Evolutionary conservation across 2,329 filamentous ascomycete genomes (phyloP).

Genomic region (Monilinia laxa): DNA sequence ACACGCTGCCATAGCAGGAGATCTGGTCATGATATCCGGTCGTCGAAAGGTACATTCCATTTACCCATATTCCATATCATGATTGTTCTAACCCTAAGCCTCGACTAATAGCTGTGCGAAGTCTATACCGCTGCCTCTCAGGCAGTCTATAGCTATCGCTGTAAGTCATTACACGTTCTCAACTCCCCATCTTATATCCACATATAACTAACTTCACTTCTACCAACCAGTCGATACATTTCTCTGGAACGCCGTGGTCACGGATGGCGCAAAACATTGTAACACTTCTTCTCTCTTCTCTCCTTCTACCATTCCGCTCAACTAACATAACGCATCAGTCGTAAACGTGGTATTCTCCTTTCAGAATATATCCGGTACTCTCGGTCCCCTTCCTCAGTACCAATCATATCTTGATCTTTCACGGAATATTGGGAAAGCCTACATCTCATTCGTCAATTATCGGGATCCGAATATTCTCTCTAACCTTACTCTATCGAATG

Average conservation of each 20-base stretch:
- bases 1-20: slow-evolving; percentile 47
- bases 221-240: slow-evolving; percentile 44
- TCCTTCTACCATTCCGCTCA: no score
- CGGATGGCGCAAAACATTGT: slow-evolving; percentile 48
- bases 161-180: neutral
- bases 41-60: slow-evolving; percentile 39
- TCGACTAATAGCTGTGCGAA: slow-evolving; percentile 43
- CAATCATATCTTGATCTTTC: slow-evolving; percentile 41
- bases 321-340: slow-evolving; percentile 30
- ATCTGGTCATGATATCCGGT: slow-evolving; percentile 51
- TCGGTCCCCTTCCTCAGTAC: slow-evolving; percentile 48
- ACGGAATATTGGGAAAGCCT: slow-evolving; percentile 33
- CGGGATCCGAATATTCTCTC: slow-evolving; percentile 45
- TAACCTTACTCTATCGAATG: neutral
- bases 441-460: slow-evolving; percentile 44
- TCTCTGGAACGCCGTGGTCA: slow-evolving; percentile 43
- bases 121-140: slow-evolving; percentile 42
- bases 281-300: neutral
- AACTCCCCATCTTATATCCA: neutral
- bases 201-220: neutral
- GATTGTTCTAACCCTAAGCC: neutral
- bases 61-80: neutral
- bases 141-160: slow-evolving; percentile 50
- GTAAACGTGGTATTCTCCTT: slow-evolving; percentile 52
- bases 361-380: slow-evolving; percentile 49